Percentiles rank a stretch among this genome's conserved stretches.
Conservation (phyloP, 192 early-diverging fungal species). For the Coemansia guatemalensis region DNA sequence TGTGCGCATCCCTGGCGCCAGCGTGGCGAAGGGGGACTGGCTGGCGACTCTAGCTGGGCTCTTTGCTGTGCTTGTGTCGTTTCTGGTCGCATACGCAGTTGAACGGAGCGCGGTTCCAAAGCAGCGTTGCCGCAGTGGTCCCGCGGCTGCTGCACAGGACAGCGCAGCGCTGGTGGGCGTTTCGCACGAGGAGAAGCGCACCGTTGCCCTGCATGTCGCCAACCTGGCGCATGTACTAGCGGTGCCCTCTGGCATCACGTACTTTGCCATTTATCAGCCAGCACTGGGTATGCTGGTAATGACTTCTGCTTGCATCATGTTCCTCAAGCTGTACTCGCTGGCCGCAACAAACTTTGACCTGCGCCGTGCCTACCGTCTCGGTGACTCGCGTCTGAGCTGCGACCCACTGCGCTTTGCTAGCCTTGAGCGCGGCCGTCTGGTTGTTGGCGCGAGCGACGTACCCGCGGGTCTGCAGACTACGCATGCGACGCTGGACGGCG, state of each 20-base stretch:
- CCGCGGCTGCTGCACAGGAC: not conserved
- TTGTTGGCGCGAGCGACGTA: not conserved
- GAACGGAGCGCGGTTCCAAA: conserved; percentile 56
- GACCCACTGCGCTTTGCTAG: conserved; percentile 37
- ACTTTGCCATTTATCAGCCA: conserved; percentile 68
- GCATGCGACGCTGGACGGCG: not conserved
- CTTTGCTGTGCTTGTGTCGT: conserved; percentile 44
- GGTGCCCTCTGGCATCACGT: conserved; percentile 65
- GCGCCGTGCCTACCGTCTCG: conserved; percentile 60
- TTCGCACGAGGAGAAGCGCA: conserved; percentile 18
- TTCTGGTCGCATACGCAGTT: conserved; percentile 60
- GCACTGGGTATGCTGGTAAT: conserved; percentile 64
- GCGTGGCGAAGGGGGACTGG: conserved; percentile 61
- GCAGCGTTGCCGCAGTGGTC: conserved; percentile 5
- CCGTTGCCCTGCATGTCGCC: conserved; percentile 48
- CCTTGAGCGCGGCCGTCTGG: conserved; percentile 27
- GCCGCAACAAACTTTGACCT: conserved; percentile 76
- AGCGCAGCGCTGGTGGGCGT: conserved; percentile 31
- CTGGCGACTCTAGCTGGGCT: conserved; percentile 55
- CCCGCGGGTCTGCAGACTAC: not conserved
- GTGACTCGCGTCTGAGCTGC: conserved; percentile 30
- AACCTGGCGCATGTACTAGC: conserved; percentile 60
- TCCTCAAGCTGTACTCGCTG: conserved; percentile 81
- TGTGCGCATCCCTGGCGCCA: conserved; percentile 64
- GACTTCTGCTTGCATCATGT: conserved; percentile 63